These are phyloP conservation scores for Turritis glabra DNA, from an alignment of 345 rosid genomes.

Conservation along the genomic window DNA sequence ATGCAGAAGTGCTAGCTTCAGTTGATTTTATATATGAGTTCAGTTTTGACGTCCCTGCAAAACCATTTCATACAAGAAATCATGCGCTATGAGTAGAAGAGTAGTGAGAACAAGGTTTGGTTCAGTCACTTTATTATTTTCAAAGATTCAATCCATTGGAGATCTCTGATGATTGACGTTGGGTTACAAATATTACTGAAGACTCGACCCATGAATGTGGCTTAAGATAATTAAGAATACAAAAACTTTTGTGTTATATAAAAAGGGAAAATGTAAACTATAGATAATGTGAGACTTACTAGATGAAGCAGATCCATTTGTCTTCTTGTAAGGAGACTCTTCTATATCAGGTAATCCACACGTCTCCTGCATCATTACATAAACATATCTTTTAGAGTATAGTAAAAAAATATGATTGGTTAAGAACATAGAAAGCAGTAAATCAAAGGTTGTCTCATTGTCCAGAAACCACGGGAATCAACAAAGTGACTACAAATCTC, in stretches of 20 bases:
- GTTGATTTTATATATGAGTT: constrained; percentile 18
- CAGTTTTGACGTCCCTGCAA: constrained; percentile 47
- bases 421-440: neutral
- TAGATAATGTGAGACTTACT: constrained; percentile 41
- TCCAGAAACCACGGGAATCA: constrained; percentile 12
- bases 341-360: constrained; percentile 66
- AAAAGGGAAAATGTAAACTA: neutral
- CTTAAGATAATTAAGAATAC: neutral
- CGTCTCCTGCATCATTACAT: constrained; percentile 44
- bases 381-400: neutral
- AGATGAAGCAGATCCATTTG: constrained; percentile 38
- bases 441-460: neutral
- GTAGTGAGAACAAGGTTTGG: neutral
- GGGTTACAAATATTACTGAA: neutral
- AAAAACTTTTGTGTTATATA: neutral
- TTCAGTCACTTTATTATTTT: neutral
- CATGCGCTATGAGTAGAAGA: neutral
- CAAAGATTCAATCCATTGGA: neutral
- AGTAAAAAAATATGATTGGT: neutral
- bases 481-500: neutral
- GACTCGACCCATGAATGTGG: neutral
- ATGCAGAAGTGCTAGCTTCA: constrained; percentile 37
- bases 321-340: constrained; percentile 59
- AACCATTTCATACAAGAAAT: constrained; percentile 14
- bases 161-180: neutral